Evolutionary conservation across 345 rosid genomes (phyloP), one percentile per base, ranked within the genome.

Genomic region (Clausena lansium): DNA sequence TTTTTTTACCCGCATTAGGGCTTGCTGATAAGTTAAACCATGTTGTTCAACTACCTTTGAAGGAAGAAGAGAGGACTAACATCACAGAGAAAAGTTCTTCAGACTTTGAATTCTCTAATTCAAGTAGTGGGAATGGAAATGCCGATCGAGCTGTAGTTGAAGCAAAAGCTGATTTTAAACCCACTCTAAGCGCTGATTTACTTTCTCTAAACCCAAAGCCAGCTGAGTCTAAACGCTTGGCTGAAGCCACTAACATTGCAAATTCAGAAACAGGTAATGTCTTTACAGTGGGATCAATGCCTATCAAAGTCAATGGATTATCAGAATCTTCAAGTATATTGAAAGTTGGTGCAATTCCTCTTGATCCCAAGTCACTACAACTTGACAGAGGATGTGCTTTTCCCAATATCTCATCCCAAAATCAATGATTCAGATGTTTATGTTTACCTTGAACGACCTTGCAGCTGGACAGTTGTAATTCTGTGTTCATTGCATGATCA

Each of bases 221-320:
- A 68, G 77, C 68, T 0, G 80, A 77, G 64, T 78, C 76, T 15
- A 59, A 81, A 76, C 30, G 77, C 3, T 28, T 62, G 64, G 41
- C 74, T 14, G 76, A 78, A 75, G 58, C 78, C 20, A 65, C 39
- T 4, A 54, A 73, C 52, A 72, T 71, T 70, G 2, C 47, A 24
- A 41, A 67, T 35, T 55, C 81, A 70, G 85, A 57, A 27, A n/a
- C 73, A 33, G 71, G 20, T 55, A 87, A 76, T 61, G 80, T 84
- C 41, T 86, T 91, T 65, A 93, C 90, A 3, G 89, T 90, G 9
- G 96, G 98, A 73, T 88, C 94, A 47, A 73, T 91, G 86, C 91
- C 93, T 9, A 81, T 95, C 55, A 91, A 95, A 78, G 93, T 95
- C 10, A 88, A 86, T 1, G 90, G 91, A 19, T 85, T 80, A 77